phyloP scores from a whole-genome alignment of 257 asterid species.

The Gentiana dahurica region DNA sequence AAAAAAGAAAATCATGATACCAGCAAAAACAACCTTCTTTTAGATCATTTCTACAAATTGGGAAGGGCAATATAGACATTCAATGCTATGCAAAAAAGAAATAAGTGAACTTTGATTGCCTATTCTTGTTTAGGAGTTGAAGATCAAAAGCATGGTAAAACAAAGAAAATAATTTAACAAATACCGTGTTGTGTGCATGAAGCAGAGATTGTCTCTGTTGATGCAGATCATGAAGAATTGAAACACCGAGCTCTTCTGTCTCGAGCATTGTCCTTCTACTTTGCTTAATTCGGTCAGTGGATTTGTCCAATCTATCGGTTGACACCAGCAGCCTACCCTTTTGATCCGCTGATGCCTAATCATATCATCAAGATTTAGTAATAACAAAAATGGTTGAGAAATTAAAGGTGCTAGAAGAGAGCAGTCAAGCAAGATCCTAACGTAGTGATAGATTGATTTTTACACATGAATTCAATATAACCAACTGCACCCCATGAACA shows the following conservation, averaged over 20 bases:
- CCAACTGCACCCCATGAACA: neutral
- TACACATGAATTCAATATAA: too few relatives aligned
- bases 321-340: conserved; percentile 50
- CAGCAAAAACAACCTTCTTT: too few relatives aligned
- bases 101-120: neutral
- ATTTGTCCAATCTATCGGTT: conserved; percentile 45
- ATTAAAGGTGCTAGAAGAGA: too few relatives aligned
- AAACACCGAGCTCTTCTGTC: conserved; percentile 90
- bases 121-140: neutral
- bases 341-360: conserved; percentile 69
- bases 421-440: too few relatives aligned
- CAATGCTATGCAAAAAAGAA: too few relatives aligned
- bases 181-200: conserved; percentile 62
- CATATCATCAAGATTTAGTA: conserved; percentile 3
- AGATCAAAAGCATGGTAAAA: neutral
- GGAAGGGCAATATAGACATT: too few relatives aligned
- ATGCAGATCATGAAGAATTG: conserved; percentile 75
- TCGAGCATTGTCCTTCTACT: conserved; percentile 78
- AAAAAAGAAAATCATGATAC: conserved; percentile 7
- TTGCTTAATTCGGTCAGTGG: conserved; percentile 61
- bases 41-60: too few relatives aligned
- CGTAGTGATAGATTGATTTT: too few relatives aligned
- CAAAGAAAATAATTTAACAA: neutral
- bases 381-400: neutral
- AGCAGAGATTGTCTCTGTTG: conserved; percentile 74